These are phyloP conservation scores for Suillus clintonianus DNA, from an alignment of 768 basidiomycete genomes.

Conservation along the genomic window DNA sequence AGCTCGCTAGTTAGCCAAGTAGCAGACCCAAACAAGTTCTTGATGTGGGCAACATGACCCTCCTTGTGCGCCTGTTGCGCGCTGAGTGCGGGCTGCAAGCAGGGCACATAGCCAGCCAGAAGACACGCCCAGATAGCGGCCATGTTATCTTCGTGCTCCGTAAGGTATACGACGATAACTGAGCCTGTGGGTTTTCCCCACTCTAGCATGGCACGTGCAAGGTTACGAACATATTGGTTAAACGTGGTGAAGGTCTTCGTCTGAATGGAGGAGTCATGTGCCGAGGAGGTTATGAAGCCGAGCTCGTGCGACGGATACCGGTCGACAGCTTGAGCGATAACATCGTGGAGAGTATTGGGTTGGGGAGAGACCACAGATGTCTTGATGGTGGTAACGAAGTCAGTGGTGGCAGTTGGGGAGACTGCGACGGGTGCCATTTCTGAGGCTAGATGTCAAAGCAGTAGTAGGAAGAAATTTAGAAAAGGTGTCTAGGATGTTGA, in stretches of 20 bases:
- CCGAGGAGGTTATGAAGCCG: conserved; percentile 28
- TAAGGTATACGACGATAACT: conserved; percentile 29
- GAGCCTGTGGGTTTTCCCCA: conserved; percentile 30
- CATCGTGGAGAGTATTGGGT: conserved; percentile 20
- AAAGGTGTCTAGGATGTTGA: conserved; percentile 4
- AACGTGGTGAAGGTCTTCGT: conserved; percentile 26
- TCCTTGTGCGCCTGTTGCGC: conserved; percentile 34
- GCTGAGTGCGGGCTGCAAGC: conserved; percentile 33
- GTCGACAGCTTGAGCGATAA: conserved; percentile 21
- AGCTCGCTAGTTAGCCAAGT: conserved; percentile 32
- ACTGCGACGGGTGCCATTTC: conserved; percentile 19
- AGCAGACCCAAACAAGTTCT: conserved; percentile 29
- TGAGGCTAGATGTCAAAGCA: too few species aligned
- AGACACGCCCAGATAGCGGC: conserved; percentile 32
- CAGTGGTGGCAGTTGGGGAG: conserved; percentile 10
- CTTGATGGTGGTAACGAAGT: conserved; percentile 6
- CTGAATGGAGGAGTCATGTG: conserved; percentile 29
- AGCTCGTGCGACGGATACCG: conserved; percentile 28
- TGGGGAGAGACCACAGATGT: background rate
- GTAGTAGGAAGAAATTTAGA: background rate
- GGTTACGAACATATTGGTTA: conserved; percentile 13
- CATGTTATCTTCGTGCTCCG: conserved; percentile 37
- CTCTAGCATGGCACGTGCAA: conserved; percentile 22
- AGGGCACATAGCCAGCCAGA: conserved; percentile 31
- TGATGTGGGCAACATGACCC: conserved; percentile 29